These are phyloP conservation scores for Alternaria sp. DNA, from an alignment of 2,329 filamentous ascomycete species.

Conservation along the genomic window DNA sequence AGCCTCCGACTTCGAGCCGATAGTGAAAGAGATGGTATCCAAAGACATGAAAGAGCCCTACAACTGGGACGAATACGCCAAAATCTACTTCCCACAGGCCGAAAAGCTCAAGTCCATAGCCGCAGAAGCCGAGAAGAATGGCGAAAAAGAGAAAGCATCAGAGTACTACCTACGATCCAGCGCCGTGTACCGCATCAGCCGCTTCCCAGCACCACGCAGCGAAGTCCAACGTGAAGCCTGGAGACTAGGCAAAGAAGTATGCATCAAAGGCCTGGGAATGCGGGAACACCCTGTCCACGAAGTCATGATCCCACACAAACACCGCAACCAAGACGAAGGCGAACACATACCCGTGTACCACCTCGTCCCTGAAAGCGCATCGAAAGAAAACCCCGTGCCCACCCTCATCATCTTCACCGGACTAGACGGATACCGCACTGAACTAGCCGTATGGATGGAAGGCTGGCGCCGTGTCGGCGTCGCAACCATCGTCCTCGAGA, in stretches of 20 bases:
- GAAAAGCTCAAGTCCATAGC: conserved; percentile 62
- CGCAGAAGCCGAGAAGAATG: conserved; percentile 57
- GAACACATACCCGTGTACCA: conserved; percentile 68
- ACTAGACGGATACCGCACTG: conserved; percentile 65
- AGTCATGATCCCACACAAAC: conserved; percentile 65
- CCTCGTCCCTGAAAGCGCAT: conserved; percentile 61
- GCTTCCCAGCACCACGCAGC: conserved; percentile 66
- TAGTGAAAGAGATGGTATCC: conserved; percentile 69
- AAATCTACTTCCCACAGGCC: conserved; percentile 66
- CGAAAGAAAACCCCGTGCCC: conserved; percentile 54
- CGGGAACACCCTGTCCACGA: conserved; percentile 65
- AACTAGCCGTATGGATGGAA: conserved; percentile 60
- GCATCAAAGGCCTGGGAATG: conserved; percentile 60
- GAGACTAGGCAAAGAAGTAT: conserved; percentile 68
- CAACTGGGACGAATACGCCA: conserved; percentile 68
- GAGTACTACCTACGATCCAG: conserved; percentile 63
- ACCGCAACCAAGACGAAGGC: conserved; percentile 60
- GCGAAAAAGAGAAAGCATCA: conserved; percentile 61
- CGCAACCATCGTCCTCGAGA: conserved; percentile 60
- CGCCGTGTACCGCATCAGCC: conserved; percentile 74
- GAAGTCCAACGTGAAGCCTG: conserved; percentile 66
- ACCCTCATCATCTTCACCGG: conserved; percentile 64
- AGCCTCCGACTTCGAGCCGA: conserved; percentile 71
- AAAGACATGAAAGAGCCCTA: conserved; percentile 70
- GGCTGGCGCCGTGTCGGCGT: conserved; percentile 59